A percentile compares a stretch with the other conserved stretches of the same genome.
These are phyloP conservation scores for Kazachstania kunashirensis DNA, from an alignment of 805 yeast species.

Conservation along the genomic window DNA sequence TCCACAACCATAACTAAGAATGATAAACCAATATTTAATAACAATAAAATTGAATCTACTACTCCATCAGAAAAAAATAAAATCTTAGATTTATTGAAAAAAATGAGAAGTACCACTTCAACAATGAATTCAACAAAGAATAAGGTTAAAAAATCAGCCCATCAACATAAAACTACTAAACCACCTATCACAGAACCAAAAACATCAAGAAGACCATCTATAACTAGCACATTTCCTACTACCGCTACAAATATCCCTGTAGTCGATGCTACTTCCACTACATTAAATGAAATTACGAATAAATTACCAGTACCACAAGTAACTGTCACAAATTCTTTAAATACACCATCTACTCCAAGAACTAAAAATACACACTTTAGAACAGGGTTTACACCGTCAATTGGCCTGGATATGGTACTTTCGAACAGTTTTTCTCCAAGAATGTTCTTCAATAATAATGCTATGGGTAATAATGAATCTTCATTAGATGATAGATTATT, in stretches of 20 bases:
- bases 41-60: neutral
- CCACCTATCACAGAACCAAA: neutral
- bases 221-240: neutral
- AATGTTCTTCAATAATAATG: slow-evolving; percentile 3
- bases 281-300: neutral
- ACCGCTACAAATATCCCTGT: neutral
- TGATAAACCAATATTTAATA: neutral
- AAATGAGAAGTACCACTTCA: slow-evolving; percentile 18
- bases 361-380: slow-evolving; percentile 4
- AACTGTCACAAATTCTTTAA: slow-evolving; percentile 3
- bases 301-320: slow-evolving; percentile 3
- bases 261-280: neutral
- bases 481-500: slow-evolving; percentile 1
- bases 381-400: slow-evolving; percentile 10
- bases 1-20: neutral
- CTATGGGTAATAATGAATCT: neutral
- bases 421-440: slow-evolving; percentile 5
- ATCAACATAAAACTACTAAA: neutral
- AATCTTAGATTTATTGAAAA: slow-evolving; percentile 22
- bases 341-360: slow-evolving; percentile 8
- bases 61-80: slow-evolving; percentile 18
- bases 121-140: neutral
- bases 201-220: too few species aligned
- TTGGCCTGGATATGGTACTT: slow-evolving; percentile 4
- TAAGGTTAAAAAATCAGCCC: neutral